Percentiles rank a stretch among this genome's conserved stretches.
phyloP scores from a whole-genome alignment of 2,329 filamentous ascomycete species.

The Talaromyces marneffei region DNA sequence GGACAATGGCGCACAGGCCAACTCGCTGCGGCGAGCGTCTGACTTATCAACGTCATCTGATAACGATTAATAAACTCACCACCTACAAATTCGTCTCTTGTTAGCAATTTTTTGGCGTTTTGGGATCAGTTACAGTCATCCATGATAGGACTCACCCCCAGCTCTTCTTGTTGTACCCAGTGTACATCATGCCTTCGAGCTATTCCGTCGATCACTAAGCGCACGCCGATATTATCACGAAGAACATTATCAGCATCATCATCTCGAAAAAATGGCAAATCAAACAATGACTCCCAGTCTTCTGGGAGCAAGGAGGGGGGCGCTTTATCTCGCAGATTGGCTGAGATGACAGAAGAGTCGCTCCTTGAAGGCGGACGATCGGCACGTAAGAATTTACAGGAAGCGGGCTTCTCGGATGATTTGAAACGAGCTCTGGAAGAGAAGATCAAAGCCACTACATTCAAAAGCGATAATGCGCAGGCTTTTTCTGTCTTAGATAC shows the following conservation, averaged over 20 bases:
- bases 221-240: not conserved
- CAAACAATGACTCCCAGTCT: slow-evolving; percentile 16
- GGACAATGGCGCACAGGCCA: not conserved
- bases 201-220: not conserved
- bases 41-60: not conserved
- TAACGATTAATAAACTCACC: not conserved
- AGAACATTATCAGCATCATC: slow-evolving; percentile 19
- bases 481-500: slow-evolving; percentile 51
- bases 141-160: slow-evolving; percentile 7
- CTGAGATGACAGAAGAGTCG: slow-evolving; percentile 56
- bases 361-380: slow-evolving; percentile 51
- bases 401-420: slow-evolving; percentile 59
- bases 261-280: slow-evolving; percentile 21
- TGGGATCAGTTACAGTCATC: not conserved
- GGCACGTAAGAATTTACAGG: slow-evolving; percentile 52
- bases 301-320: slow-evolving; percentile 40
- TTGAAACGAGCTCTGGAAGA: slow-evolving; percentile 54
- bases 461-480: slow-evolving; percentile 48
- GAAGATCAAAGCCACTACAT: slow-evolving; percentile 52
- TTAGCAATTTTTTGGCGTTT: not conserved
- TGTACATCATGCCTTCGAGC: slow-evolving; percentile 2
- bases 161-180: not conserved
- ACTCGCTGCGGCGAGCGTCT: not conserved
- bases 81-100: not conserved
- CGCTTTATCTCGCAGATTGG: slow-evolving; percentile 54